Evolutionary conservation across 257 asterid species (phyloP).

Genomic region (Buddleja alternifolia): DNA sequence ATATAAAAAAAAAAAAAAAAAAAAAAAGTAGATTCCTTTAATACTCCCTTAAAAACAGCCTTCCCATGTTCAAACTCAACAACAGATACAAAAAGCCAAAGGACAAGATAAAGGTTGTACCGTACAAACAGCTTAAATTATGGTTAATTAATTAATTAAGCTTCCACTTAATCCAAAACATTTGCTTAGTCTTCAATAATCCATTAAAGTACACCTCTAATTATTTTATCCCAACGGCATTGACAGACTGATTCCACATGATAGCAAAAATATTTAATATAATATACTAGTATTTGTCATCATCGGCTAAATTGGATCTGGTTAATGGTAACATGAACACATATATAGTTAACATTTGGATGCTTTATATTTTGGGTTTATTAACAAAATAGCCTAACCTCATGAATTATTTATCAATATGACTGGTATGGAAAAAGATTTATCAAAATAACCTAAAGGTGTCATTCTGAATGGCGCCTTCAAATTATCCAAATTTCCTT

Average conservation of each 20-base stretch:
- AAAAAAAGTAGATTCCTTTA: constrained; percentile 2
- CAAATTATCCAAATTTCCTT: too few relatives aligned
- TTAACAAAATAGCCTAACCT: too few relatives aligned
- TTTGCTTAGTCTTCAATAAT: constrained; percentile 4
- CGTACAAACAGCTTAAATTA: background rate
- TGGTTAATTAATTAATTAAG: background rate
- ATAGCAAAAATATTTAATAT: background rate
- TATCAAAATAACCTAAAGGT: too few relatives aligned
- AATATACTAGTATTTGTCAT: too few relatives aligned
- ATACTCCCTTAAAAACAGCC: constrained; percentile 11
- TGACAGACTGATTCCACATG: constrained; percentile 3
- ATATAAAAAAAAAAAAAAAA: too few relatives aligned
- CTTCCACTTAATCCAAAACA: background rate
- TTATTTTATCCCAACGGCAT: constrained; percentile 1
- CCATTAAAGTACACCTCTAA: background rate
- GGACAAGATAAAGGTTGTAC: background rate
- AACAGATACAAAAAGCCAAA: background rate
- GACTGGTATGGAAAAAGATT: too few relatives aligned
- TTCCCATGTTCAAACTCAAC: constrained; percentile 18
- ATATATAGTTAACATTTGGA: background rate
- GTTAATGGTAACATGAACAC: background rate
- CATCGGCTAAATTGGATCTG: background rate
- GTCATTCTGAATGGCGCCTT: too few relatives aligned
- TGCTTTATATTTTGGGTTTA: background rate
- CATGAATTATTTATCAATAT: too few relatives aligned